These are phyloP conservation scores for Glycine soja DNA, from an alignment of 306 rosid genomes.

Conservation along the genomic window DNA sequence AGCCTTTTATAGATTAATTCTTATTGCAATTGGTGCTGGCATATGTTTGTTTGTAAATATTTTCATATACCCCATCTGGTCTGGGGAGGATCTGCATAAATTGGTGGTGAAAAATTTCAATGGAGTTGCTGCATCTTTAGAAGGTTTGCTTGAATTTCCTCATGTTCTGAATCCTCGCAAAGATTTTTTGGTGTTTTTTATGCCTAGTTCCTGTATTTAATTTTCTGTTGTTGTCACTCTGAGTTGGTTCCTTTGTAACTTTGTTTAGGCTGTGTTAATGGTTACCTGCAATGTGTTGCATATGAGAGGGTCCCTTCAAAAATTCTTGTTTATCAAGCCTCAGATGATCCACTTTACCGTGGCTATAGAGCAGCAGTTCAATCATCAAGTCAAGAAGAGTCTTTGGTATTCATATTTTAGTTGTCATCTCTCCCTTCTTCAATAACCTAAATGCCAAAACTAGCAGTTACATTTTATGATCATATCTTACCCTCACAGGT, in stretches of 20 bases:
- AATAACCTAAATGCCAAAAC: conserved; percentile 17
- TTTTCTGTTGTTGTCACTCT: not conserved
- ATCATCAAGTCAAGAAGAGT: conserved; percentile 68
- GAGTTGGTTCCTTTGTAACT: conserved; percentile 18
- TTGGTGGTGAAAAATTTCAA: conserved; percentile 69
- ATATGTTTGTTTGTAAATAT: conserved; percentile 60
- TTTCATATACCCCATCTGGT: conserved; percentile 57
- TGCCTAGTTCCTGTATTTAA: conserved; percentile 1
- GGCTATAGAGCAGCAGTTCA: conserved; percentile 76
- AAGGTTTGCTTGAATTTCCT: conserved; percentile 50
- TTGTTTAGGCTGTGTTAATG: conserved; percentile 63
- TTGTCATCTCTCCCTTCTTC: conserved; percentile 9
- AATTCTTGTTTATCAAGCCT: conserved; percentile 71
- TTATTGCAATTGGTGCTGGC: conserved; percentile 66
- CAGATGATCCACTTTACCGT: conserved; percentile 69
- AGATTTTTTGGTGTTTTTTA: not conserved
- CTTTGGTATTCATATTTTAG: conserved; percentile 57
- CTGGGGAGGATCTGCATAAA: conserved; percentile 53
- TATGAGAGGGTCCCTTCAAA: conserved; percentile 72
- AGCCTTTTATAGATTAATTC: conserved; percentile 59
- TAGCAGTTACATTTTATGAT: not conserved
- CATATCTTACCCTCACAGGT: conserved; percentile 48
- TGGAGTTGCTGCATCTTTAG: conserved; percentile 70
- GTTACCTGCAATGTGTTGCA: conserved; percentile 65
- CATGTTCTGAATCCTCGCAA: not conserved